Percentiles rank a stretch among this genome's conserved stretches.
Conservation (phyloP, 2,329 filamentous ascomycete genomes). For the Helotiales sp. region DNA sequence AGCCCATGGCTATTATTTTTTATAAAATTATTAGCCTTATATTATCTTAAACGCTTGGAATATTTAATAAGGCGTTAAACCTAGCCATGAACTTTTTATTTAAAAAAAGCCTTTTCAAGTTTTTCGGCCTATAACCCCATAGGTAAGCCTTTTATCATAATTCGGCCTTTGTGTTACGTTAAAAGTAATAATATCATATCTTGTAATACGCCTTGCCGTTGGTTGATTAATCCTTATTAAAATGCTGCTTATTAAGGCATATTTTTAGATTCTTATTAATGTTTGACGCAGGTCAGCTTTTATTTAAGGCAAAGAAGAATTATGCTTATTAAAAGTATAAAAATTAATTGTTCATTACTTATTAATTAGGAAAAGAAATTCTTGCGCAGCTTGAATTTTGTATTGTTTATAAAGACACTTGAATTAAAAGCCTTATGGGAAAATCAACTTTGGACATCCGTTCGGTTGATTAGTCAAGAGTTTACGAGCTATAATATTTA, state of each 20-base stretch:
- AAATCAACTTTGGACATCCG: slow-evolving; percentile 7
- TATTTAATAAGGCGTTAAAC: slow-evolving; percentile 26
- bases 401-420: not conserved
- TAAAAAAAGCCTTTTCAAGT: not conserved
- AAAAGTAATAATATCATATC: not conserved
- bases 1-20: slow-evolving; percentile 19
- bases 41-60: slow-evolving; percentile 22
- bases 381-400: not conserved
- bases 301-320: not conserved
- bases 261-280: not conserved
- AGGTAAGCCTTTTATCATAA: not conserved
- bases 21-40: slow-evolving; percentile 29
- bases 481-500: not conserved
- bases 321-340: not conserved
- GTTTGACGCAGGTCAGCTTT: slow-evolving; percentile 3
- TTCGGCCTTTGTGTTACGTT: too few relatives aligned
- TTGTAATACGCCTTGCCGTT: not conserved
- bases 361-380: not conserved
- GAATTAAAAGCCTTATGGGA: not conserved
- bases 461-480: slow-evolving; percentile 19
- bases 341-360: not conserved
- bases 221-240: not conserved
- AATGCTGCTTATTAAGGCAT: slow-evolving; percentile 2
- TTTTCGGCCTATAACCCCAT: not conserved
- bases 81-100: slow-evolving; percentile 17